Base-by-base conservation (phyloP, 2,329 filamentous ascomycete genomes). In the Ascochyta koolunga region DNA sequence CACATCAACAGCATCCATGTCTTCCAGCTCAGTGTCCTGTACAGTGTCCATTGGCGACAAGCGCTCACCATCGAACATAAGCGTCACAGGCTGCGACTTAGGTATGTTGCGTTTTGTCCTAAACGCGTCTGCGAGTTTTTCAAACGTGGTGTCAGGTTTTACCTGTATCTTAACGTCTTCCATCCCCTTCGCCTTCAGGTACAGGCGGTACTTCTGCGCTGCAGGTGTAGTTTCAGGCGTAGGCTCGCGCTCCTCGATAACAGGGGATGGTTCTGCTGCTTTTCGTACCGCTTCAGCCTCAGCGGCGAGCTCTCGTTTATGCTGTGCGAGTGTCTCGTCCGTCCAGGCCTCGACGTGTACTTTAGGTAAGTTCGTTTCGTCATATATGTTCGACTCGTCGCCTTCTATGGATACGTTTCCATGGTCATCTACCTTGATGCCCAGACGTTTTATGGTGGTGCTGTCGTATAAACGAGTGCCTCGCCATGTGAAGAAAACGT, bases 321-420 rank as follows among this genome's bases (percentile, higher is more conserved):
- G 77, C 66, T 82, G 78, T 52, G 74, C 74, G 38, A 85, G 88
- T 1, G 83, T 73, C 10, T 89, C 85, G 7, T 85, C 79, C 0
- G 89, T 93, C 83, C 90, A 91, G 6, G 89, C 89, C 71, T 93
- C 87, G 59, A 96, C 81, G 61, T 89, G 83, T n/a, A 96, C 82
- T 47, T 83, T 82, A 7, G 80, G 75, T 11, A 65, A 37, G 18
- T 68, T 66, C 4, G 80, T 79, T 21, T 82, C 80, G 22, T 83
- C 81, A 47, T 83, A 82, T 1, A 82, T 81, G 19, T 80, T 78
- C 5, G 81, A 73, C 22, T 54, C 44, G n/a, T 69, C 62, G 47
- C 70, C 68, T 35, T 75, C 72, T 50, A 74, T 63, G 16, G 65
- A 69, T 15, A 77, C 65, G 32, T 64, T 71, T 0, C 79, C 76